A percentile compares a stretch with the other conserved stretches of the same genome.
Evolutionary conservation across 805 yeast genomes (phyloP).

Genomic region (Metschnikowia rubicola): DNA sequence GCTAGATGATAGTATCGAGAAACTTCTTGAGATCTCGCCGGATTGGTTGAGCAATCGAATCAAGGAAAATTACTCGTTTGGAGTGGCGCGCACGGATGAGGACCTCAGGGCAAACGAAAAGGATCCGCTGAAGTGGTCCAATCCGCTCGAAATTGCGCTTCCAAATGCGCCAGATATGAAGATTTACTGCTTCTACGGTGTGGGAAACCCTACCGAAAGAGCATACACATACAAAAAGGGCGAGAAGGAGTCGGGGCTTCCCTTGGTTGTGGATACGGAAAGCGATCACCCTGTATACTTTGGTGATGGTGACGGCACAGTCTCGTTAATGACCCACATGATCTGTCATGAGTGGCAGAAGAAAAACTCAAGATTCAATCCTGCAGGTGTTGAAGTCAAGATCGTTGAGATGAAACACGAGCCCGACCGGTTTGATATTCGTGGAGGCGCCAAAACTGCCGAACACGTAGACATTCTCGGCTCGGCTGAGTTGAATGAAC

Average conservation of each 20-base stretch:
- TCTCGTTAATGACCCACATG: slow-evolving; percentile 78
- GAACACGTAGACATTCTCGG: slow-evolving; percentile 98
- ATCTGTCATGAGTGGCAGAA: slow-evolving; percentile 92
- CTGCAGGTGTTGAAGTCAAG: slow-evolving; percentile 68
- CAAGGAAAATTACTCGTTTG: slow-evolving; percentile 70
- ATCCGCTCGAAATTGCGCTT: slow-evolving; percentile 86
- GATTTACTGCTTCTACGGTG: slow-evolving; percentile 87
- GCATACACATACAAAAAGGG: slow-evolving; percentile 78
- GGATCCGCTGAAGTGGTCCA: slow-evolving; percentile 83
- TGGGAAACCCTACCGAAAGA: slow-evolving; percentile 95
- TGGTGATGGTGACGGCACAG: slow-evolving; percentile 96
- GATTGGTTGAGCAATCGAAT: slow-evolving; percentile 70
- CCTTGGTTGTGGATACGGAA: slow-evolving; percentile 68
- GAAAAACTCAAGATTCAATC: slow-evolving; percentile 65
- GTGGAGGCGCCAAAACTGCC: slow-evolving; percentile 97
- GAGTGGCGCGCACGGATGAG: slow-evolving; percentile 56
- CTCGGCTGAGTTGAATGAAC: slow-evolving; percentile 85
- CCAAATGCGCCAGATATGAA: slow-evolving; percentile 94
- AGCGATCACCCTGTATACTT: slow-evolving; percentile 63
- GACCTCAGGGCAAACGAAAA: slow-evolving; percentile 65
- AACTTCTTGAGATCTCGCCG: slow-evolving; percentile 62
- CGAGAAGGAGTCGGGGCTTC: slow-evolving; percentile 51
- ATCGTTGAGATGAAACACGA: slow-evolving; percentile 90
- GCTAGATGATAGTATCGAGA: slow-evolving; percentile 63
- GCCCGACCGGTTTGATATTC: slow-evolving; percentile 88